A percentile compares a stretch with the other conserved stretches of the same genome.
Evolutionary conservation across 805 yeast species (phyloP).

Genomic region (Jamesozyma hellenica): DNA sequence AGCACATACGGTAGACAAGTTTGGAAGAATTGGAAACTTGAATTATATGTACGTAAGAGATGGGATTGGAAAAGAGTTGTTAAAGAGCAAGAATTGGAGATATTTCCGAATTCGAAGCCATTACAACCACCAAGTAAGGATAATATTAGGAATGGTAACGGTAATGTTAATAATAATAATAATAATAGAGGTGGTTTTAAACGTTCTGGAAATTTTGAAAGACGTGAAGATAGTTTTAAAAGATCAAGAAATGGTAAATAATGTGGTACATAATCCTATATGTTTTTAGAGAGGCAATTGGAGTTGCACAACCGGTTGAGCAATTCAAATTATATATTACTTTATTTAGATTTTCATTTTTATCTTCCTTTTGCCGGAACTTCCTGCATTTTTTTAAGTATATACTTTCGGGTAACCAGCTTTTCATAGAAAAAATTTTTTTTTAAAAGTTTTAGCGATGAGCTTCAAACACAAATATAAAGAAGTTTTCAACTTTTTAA

Average conservation of each 20-base stretch:
- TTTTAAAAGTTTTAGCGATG: constrained; percentile 1
- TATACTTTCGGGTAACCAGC: neutral
- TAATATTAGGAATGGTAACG: too few species aligned
- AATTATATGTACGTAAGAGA: constrained; percentile 40
- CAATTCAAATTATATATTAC: too few species aligned
- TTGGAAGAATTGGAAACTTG: constrained; percentile 94
- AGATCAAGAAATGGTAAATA: neutral
- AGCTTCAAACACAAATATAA: neutral
- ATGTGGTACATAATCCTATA: too few species aligned
- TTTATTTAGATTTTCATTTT: too few species aligned
- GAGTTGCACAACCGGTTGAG: too few species aligned
- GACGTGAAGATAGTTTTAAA: neutral
- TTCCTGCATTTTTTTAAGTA: too few species aligned
- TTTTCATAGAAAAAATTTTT: constrained; percentile 2
- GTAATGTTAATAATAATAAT: neutral
- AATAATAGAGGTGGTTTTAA: neutral
- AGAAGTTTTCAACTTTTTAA: neutral
- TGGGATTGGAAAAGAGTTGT: constrained; percentile 71
- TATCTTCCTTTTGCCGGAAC: too few species aligned
- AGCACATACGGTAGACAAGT: constrained; percentile 83
- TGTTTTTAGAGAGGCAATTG: too few species aligned
- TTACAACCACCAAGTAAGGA: neutral
- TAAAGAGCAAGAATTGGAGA: constrained; percentile 41
- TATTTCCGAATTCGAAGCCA: constrained; percentile 25
- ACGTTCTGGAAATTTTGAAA: neutral